A percentile compares a stretch with the other conserved stretches of the same genome.
Evolutionary conservation across 2,329 filamentous ascomycete genomes (phyloP).

Genomic region (Celoporthe dispersa): DNA sequence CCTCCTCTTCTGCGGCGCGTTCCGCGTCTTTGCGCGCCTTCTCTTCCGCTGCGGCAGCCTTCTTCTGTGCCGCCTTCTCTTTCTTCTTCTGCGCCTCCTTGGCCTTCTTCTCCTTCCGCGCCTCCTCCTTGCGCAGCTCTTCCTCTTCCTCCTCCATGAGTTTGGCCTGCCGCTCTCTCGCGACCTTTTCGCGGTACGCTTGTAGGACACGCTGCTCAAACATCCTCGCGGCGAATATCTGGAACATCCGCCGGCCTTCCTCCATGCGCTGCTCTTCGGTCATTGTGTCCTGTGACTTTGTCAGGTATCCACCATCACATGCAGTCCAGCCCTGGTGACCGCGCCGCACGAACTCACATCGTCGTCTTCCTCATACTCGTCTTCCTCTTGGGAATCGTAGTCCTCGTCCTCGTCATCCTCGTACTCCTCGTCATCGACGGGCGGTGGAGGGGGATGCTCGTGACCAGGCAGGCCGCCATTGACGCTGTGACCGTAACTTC

Average conservation of each 20-base stretch:
- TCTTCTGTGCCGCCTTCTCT: slow-evolving; percentile 89
- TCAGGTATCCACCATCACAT: slow-evolving; percentile 7
- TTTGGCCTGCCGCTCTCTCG: slow-evolving; percentile 86
- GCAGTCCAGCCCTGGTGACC: not conserved
- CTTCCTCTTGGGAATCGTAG: slow-evolving; percentile 61
- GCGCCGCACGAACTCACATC: slow-evolving; percentile 36
- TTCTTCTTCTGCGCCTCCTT: slow-evolving; percentile 95
- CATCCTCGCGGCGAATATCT: slow-evolving; percentile 98
- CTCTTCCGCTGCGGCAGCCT: slow-evolving; percentile 87
- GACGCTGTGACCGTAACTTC: slow-evolving; percentile 39
- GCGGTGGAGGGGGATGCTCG: slow-evolving; percentile 73
- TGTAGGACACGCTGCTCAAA: slow-evolving; percentile 96
- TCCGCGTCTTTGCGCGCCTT: slow-evolving; percentile 86
- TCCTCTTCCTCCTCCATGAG: slow-evolving; percentile 90
- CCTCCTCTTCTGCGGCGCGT: slow-evolving; percentile 84
- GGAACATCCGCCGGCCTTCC: slow-evolving; percentile 97
- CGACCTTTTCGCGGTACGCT: slow-evolving; percentile 97
- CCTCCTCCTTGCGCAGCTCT: slow-evolving; percentile 74
- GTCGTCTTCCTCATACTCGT: slow-evolving; percentile 81
- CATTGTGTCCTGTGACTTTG: slow-evolving; percentile 80
- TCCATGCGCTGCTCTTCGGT: slow-evolving; percentile 99
- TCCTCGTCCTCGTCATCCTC: slow-evolving; percentile 58
- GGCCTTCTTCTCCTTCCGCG: slow-evolving; percentile 89
- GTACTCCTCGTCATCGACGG: slow-evolving; percentile 66
- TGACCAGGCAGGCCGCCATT: slow-evolving; percentile 67